phyloP scores from a whole-genome alignment of 371 early-diverging fungal species.

The Sporodiniella umbellata region DNA sequence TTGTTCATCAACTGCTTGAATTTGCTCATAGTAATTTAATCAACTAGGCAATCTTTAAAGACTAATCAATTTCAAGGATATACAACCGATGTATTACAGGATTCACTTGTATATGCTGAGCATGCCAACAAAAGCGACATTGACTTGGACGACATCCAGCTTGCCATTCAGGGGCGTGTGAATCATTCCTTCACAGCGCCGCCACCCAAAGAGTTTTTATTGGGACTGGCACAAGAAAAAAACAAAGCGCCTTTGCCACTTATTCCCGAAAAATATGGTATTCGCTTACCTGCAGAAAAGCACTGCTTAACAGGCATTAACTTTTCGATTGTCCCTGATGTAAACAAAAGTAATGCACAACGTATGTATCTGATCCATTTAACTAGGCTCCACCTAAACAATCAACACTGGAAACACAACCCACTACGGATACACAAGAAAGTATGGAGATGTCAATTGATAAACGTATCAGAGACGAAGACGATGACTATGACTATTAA shows the following conservation, averaged over 20 bases:
- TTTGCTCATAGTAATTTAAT: constrained; percentile 77
- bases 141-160: constrained; percentile 87
- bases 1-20: constrained; percentile 95
- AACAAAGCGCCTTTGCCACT: constrained; percentile 88
- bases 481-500: constrained; percentile 44
- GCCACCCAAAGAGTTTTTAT: constrained; percentile 87
- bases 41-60: no score
- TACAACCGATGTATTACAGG: constrained; percentile 91
- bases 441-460: constrained; percentile 12
- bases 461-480: constrained; percentile 28
- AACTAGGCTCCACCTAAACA: constrained; percentile 25
- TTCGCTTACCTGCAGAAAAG: constrained; percentile 91
- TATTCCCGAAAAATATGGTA: constrained; percentile 86
- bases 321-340: constrained; percentile 87
- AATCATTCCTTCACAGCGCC: constrained; percentile 89
- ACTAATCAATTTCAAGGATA: constrained; percentile 86
- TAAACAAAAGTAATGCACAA: constrained; percentile 21
- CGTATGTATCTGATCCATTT: neutral
- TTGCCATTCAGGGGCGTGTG: constrained; percentile 90
- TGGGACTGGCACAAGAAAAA: constrained; percentile 83
- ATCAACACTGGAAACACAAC: constrained; percentile 26
- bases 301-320: constrained; percentile 86
- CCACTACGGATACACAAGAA: constrained; percentile 14
- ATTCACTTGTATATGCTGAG: constrained; percentile 92
- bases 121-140: constrained; percentile 85